Base-by-base conservation (phyloP, 2,329 filamentous ascomycete species). In the Fusarium verticillioides region DNA sequence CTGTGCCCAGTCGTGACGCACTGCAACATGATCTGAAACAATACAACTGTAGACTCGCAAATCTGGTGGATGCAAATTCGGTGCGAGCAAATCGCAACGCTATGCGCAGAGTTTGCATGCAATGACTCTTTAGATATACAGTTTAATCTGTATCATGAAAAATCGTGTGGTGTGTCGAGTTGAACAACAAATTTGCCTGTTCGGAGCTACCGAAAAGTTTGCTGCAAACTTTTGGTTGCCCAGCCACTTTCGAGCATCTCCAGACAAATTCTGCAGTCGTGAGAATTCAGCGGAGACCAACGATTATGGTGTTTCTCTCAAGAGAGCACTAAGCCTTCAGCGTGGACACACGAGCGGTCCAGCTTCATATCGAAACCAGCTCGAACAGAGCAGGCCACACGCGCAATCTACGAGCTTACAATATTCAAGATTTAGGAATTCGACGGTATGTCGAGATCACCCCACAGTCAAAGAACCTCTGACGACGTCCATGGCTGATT, bases 381-480 rank as follows among this genome's bases (percentile, higher is more conserved):
- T n/a, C 30, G 12, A 32, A 11, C 4, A n/a, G 23, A n/a, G n/a
- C 19, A 58, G 7, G 15, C 30, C 30, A 50, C 11, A 10, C 13
- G 5, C 32, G 32, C 42, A 34, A 15, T 59, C 32, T 59, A 59
- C 56, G 23, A 18, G 40, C 60, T 61, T 52, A 60, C 32, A 2
- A 26, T 34, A 21, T 52, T 19, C 9, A 40, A 23, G 9, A 18
- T 15, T 30, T 36, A 50, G 1, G 16, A 21, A 15, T 42, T 37
- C n/a, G 9, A 64, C 42, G 58, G 69, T 63, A 82, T 87, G 84
- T 87, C 80, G 84, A 78, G 81, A 86, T 81, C 83, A 85, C 84
- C 85, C 85, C 86, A 87, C 86, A 85, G 85, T 83, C 84, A 82
- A 81, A 81, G 81, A 81, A 84, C 85, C 84, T 82, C 72, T 74